Conservation (phyloP, 768 basidiomycete genomes). For the Panus rudis region DNA sequence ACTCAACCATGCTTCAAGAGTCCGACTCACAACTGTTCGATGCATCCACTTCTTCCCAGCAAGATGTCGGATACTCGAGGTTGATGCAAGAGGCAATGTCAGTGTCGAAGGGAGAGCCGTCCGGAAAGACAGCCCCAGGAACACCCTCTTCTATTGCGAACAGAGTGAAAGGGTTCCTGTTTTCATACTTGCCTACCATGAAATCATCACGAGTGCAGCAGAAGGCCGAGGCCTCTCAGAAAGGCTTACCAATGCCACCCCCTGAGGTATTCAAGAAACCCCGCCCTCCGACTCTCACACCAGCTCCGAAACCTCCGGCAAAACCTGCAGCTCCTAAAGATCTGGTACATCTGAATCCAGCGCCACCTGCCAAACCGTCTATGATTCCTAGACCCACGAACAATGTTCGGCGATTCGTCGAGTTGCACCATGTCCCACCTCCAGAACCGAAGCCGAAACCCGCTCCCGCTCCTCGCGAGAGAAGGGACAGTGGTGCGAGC, state of each 20-base stretch:
- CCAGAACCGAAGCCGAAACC: slow-evolving; percentile 9
- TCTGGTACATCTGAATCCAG: slow-evolving; percentile 53
- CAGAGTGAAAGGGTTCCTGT: slow-evolving; percentile 50
- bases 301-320: slow-evolving; percentile 42
- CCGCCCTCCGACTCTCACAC: slow-evolving; percentile 54
- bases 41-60: slow-evolving; percentile 29
- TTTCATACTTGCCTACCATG: slow-evolving; percentile 49
- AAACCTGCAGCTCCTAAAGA: slow-evolving; percentile 53
- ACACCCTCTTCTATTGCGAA: slow-evolving; percentile 34
- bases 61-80: slow-evolving; percentile 53
- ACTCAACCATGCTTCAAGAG: slow-evolving; percentile 26
- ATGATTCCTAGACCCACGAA: slow-evolving; percentile 35
- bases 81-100: slow-evolving; percentile 48
- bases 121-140: neutral
- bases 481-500: slow-evolving; percentile 61
- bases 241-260: slow-evolving; percentile 50
- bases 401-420: slow-evolving; percentile 41
- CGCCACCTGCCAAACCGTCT: slow-evolving; percentile 32
- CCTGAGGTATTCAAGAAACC: slow-evolving; percentile 40
- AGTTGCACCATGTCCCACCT: slow-evolving; percentile 41
- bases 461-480: slow-evolving; percentile 22
- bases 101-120: slow-evolving; percentile 16
- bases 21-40: slow-evolving; percentile 21
- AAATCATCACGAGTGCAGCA: slow-evolving; percentile 32
- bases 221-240: slow-evolving; percentile 15